Evolutionary conservation across 805 yeast genomes (phyloP), one percentile per base, ranked within the genome.

Genomic region (Pichia kluyveri): DNA sequence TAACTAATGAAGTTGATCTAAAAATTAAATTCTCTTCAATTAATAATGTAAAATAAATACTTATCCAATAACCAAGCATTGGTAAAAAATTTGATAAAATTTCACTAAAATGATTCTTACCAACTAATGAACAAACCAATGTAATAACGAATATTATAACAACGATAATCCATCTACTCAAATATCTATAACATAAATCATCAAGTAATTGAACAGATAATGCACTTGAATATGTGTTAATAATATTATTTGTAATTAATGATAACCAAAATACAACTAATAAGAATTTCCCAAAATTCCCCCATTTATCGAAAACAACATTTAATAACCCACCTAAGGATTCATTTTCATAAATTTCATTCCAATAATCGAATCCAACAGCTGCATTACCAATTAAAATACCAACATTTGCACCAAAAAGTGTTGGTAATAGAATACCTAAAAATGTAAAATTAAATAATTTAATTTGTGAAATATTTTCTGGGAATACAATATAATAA

Each of bases 51-150:
- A 82, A 77, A 62, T 87, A 88, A 68, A 87, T 85, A 49, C 90
- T 78, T 48, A 86, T 77, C 96, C 96, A 87, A 66, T 87, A 87
- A 2, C 95, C 95, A 50, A 87, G 76, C 96, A 87, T 87, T 10
- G 96, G 96, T 57, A 87, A 69, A 65, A 87, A 87, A 58, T 87
- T 87, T 11, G 87, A 80, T 55, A 87, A 68, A 51, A 88, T 86
- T 3, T 79, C 71, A 48, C 86, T 71, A 60, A 88, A 83, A 56
- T 82, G 80, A 60, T 82, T 68, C 56, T 83, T 73, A 11, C 96
- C 96, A 23, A 77, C 90, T 50, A 86, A 66, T 1, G 95, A 82
- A 60, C 87, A 76, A 4, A 83, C 78, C 52, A 85, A 69, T 57
- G 82, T 84, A 23, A 84, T 67, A 1, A 70, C 75, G 14, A 88